Base-by-base conservation (phyloP, 345 rosid species). In the Eucalyptus globulus region DNA sequence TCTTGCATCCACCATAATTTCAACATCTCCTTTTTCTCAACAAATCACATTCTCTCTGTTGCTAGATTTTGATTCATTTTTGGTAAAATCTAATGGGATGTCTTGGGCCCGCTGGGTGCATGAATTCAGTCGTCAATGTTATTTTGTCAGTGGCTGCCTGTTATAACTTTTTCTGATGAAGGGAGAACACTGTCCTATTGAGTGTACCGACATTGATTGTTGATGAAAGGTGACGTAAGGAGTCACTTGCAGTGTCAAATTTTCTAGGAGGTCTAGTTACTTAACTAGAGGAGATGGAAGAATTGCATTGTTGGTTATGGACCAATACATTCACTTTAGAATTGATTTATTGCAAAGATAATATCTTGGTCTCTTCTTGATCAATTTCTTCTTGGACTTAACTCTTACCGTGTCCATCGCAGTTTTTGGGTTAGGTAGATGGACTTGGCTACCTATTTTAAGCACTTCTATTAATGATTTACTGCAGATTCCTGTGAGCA, bases 401-500 rank as follows among this genome's bases (percentile, higher is more conserved):
- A 76, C 47, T 76, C 47, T 37, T 37, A 37, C 83, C 6, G 3
- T 76, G 27, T 37, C 47, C 83, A 76, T 76, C 83, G 43, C 27
- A 76, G 9, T 76, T 76, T 19, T 76, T 76, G 27, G 83, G 45
- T 72, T 72, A 37, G 45, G 26, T 37, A 72, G 81, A 72, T 72
- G 81, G 81, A 72, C 81, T 72, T 72, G 27, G 45, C 45, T 76
- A 76, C 45, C 83, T 76, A 37, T 76, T 21, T 37, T 76, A 76
- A 76, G 47, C 47, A 76, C 47, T 76, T 76, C 43, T 37, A 37
- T 76, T 37, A 21, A 85, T 58, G 89, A 50, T 90, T 91, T 90
- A 62, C 87, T 95, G 93, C 97, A 97, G 99, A 94, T 97, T 94
- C 99, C 99, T 17, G 99, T 97, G 88, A 94, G 90, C 88, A 96